Evolutionary conservation across 805 yeast species (phyloP).

Genomic region (Nakazawaea wyomingensis): DNA sequence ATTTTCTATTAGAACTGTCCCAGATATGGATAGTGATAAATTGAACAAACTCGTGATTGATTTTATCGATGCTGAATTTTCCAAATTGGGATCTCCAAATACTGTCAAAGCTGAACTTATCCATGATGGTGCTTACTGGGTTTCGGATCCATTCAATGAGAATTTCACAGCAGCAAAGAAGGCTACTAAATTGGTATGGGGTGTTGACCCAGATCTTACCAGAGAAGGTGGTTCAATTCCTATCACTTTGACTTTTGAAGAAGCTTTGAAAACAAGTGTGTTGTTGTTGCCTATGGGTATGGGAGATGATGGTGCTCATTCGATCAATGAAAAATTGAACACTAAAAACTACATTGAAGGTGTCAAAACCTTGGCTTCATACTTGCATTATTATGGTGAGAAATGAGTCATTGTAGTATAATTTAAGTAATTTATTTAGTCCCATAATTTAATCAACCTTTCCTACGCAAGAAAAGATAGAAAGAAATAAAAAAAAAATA

Average conservation of each 20-base stretch:
- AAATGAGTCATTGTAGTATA: too few relatives aligned
- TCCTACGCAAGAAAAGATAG: too few relatives aligned
- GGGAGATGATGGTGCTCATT: slow-evolving; percentile 99
- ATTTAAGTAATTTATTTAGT: too few relatives aligned
- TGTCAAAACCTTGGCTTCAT: slow-evolving; percentile 87
- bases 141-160: slow-evolving; percentile 87
- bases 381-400: slow-evolving; percentile 72
- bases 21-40: slow-evolving; percentile 78
- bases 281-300: slow-evolving; percentile 94
- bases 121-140: slow-evolving; percentile 97
- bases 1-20: slow-evolving; percentile 96
- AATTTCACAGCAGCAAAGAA: slow-evolving; percentile 89
- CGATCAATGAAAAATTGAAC: slow-evolving; percentile 92
- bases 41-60: slow-evolving; percentile 73
- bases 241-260: slow-evolving; percentile 89
- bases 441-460: too few relatives aligned
- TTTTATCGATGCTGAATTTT: slow-evolving; percentile 63
- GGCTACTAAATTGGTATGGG: slow-evolving; percentile 94
- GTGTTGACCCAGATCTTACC: slow-evolving; percentile 91
- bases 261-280: slow-evolving; percentile 78
- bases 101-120: slow-evolving; percentile 64
- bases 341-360: slow-evolving; percentile 89
- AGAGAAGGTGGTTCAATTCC: slow-evolving; percentile 99
- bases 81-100: slow-evolving; percentile 72
- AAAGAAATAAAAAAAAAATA: too few relatives aligned